Conservation (phyloP, 208 protist species). For the Leishmania guyanensis region DNA sequence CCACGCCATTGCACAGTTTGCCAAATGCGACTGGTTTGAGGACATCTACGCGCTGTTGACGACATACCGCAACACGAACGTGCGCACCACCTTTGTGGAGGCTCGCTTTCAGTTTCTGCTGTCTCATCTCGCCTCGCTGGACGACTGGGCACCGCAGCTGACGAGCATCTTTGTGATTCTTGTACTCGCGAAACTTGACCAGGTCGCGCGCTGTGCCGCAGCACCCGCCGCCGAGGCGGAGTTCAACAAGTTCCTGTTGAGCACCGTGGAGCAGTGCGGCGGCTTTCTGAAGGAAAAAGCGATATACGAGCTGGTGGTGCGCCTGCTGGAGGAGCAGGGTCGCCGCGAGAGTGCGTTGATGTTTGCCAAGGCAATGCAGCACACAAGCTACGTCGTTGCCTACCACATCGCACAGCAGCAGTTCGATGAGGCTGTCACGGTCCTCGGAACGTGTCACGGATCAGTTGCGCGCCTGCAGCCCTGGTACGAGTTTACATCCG, state of each 20-base stretch:
- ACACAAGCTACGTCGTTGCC: conserved; percentile 68
- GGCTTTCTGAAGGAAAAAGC: conserved; percentile 34
- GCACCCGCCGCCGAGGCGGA: conserved; percentile 17
- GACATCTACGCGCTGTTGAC: conserved; percentile 54
- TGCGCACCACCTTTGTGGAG: conserved; percentile 47
- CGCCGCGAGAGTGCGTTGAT: conserved; percentile 68
- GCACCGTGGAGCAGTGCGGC: conserved; percentile 31
- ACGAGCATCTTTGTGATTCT: conserved; percentile 23
- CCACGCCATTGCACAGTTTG: conserved; percentile 46
- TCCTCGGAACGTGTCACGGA: conserved; percentile 43
- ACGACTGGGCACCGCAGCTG: conserved; percentile 27
- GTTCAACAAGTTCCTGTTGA: conserved; percentile 34
- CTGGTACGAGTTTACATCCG: conserved; percentile 93
- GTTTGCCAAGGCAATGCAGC: conserved; percentile 77
- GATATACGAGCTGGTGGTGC: conserved; percentile 55
- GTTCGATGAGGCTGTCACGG: conserved; percentile 52
- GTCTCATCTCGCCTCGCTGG: conserved; percentile 11
- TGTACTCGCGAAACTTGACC: conserved; percentile 20
- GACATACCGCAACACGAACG: conserved; percentile 28
- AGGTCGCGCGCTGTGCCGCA: conserved; percentile 14
- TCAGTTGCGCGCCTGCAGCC: conserved; percentile 41
- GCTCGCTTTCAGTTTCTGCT: conserved; percentile 46
- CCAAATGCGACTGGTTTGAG: conserved; percentile 71
- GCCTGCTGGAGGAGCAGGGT: conserved; percentile 88
- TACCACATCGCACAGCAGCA: conserved; percentile 44